Conservation (phyloP, 2,329 filamentous ascomycete genomes). For the Sclerotinia minor region DNA sequence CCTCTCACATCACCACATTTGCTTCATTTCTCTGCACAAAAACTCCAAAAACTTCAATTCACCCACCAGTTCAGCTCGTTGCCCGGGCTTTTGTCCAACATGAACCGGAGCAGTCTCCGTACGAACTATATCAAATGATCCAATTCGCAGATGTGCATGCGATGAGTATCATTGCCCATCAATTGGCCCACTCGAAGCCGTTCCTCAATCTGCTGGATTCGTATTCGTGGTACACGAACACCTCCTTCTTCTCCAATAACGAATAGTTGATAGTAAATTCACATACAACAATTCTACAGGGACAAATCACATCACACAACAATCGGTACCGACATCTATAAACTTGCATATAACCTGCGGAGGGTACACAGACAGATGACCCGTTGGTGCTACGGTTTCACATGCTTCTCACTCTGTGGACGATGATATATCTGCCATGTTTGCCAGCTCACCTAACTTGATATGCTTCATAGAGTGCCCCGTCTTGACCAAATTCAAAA, state of each 20-base stretch:
- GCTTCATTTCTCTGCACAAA: constrained; percentile 12
- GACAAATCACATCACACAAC: not conserved
- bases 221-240: not conserved
- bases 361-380: not conserved
- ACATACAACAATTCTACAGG: not conserved
- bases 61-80: not conserved
- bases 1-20: constrained; percentile 4
- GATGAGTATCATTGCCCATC: not conserved
- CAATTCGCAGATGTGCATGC: not conserved
- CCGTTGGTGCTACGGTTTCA: not conserved
- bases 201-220: not conserved
- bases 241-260: not conserved
- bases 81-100: not conserved
- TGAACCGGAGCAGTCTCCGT: not conserved
- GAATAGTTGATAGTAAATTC: not conserved
- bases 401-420: not conserved
- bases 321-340: constrained; percentile 4
- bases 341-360: constrained; percentile 14
- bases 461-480: not conserved
- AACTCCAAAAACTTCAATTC: not conserved
- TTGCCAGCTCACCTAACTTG: not conserved
- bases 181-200: constrained; percentile 4
- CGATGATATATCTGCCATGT: not conserved
- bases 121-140: not conserved
- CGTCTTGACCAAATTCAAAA: no score